Percentiles rank a stretch among this genome's conserved stretches.
These are phyloP conservation scores for Leccinum subrobustum DNA, from an alignment of 1,284 basidiomycete species.

Conservation along the genomic window DNA sequence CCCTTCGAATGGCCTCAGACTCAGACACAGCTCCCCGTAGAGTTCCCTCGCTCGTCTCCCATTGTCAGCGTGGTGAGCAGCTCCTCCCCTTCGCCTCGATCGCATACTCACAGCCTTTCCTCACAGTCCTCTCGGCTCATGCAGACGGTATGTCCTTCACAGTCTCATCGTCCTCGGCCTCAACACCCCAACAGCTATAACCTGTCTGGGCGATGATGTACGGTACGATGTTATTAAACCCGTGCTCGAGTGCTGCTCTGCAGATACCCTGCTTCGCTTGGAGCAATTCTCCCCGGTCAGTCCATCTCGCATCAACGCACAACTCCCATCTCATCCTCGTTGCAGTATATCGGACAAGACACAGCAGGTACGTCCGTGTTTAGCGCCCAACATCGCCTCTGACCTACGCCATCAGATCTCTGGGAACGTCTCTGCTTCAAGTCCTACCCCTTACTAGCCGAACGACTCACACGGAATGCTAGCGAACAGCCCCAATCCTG, in stretches of 20 bases:
- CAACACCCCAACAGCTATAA: constrained; percentile 44
- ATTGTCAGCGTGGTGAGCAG: constrained; percentile 43
- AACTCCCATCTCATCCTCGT: constrained; percentile 15
- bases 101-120: background rate
- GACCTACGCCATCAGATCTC: constrained; percentile 47
- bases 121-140: constrained; percentile 50
- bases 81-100: background rate
- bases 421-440: constrained; percentile 66
- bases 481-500: constrained; percentile 56
- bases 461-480: constrained; percentile 31
- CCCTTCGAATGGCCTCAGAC: constrained; percentile 28
- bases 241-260: constrained; percentile 66
- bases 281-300: constrained; percentile 70
- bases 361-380: constrained; percentile 51
- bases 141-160: constrained; percentile 47
- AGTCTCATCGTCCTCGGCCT: background rate
- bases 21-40: constrained; percentile 34
- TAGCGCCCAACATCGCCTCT: constrained; percentile 1
- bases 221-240: constrained; percentile 64
- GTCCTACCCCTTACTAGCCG: constrained; percentile 52
- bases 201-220: constrained; percentile 56
- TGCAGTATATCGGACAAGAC: constrained; percentile 54
- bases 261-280: constrained; percentile 63
- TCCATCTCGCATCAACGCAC: constrained; percentile 16
- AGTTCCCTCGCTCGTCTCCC: constrained; percentile 46